These are phyloP conservation scores for Theobroma grandiflorum DNA, from an alignment of 441 rosid genomes.

Conservation along the genomic window DNA sequence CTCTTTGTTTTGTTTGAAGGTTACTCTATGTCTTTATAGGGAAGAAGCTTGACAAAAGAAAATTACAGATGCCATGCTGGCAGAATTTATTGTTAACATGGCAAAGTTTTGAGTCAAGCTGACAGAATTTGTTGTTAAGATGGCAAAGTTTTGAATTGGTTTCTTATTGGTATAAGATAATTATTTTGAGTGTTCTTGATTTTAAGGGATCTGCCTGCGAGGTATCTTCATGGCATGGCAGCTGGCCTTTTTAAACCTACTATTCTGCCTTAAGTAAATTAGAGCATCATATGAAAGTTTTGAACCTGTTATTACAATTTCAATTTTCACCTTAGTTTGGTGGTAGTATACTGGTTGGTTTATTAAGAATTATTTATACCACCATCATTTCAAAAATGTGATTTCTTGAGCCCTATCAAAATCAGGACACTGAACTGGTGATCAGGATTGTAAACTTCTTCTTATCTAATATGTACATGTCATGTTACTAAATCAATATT, in stretches of 20 bases:
- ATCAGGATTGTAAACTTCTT: neutral
- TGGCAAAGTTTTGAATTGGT: neutral
- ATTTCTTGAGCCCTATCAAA: neutral
- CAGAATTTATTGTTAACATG: neutral
- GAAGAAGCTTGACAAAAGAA: neutral
- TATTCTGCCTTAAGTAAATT: neutral
- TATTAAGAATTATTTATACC: neutral
- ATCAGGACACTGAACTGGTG: neutral
- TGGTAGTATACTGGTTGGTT: neutral
- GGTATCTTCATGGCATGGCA: conserved; percentile 17
- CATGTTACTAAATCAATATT: neutral
- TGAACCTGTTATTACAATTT: neutral
- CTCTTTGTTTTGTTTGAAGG: neutral
- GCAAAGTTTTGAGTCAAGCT: neutral
- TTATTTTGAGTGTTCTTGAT: neutral
- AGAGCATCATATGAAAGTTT: conserved; percentile 10
- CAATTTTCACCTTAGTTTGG: conserved; percentile 1
- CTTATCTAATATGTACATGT: neutral
- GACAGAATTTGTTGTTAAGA: neutral
- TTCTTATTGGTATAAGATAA: neutral
- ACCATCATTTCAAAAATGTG: neutral
- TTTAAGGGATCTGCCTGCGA: conserved; percentile 2
- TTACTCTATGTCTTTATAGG: neutral
- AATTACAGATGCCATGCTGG: neutral
- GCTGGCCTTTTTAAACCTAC: conserved; percentile 3